Evolutionary conservation across 768 basidiomycete genomes (phyloP), one percentile per base, ranked within the genome.

Genomic region (Boletus edulis): DNA sequence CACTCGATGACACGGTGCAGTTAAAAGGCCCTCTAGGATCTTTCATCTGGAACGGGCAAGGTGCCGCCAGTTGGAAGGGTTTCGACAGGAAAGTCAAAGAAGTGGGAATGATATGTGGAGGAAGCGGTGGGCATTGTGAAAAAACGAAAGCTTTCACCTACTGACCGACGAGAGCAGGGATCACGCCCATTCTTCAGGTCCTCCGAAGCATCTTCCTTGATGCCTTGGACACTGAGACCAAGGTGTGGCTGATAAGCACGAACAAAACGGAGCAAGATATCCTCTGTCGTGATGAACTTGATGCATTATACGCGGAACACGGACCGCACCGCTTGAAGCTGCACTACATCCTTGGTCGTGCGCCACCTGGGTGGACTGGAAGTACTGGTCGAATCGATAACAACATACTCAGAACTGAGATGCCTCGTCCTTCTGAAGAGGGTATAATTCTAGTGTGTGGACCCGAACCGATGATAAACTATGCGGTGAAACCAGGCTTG

Each of bases 21-120:
- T 56, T 85, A 47, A 85, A 84, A 61, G 84, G 84, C 0, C 84
- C 84, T 0, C 63, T 84, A 8, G 84, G 84, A 0, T 75, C 77
- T 7, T 85, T 85, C 61, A 63, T 74, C 20, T 85, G 81, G 79
- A 61, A 72, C 4, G 81, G 81, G 1, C 47, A 66, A 12, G 77
- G 78, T 0, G 51, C 65, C 10, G 75, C 74, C 13, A 58, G 55
- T 24, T 71, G 77, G 69, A 68, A 72, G 41, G 77, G 77, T 0
- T 52, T 66, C 2, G 60, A 72, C 48, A 64, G 65, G 18, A 63
- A 62, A 13, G 66, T 80, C 17, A 64, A 64, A 22, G 69, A 79
- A 18, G 59, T 86, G 14, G 81, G 80, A 1, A 71, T 85, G 74
- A 72, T 85, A 38, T 84, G 80, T 51, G 84, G 74, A 10, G 84